phyloP scores from a whole-genome alignment of 148 eudicot genomes.

The Persicaria maculosa region DNA sequence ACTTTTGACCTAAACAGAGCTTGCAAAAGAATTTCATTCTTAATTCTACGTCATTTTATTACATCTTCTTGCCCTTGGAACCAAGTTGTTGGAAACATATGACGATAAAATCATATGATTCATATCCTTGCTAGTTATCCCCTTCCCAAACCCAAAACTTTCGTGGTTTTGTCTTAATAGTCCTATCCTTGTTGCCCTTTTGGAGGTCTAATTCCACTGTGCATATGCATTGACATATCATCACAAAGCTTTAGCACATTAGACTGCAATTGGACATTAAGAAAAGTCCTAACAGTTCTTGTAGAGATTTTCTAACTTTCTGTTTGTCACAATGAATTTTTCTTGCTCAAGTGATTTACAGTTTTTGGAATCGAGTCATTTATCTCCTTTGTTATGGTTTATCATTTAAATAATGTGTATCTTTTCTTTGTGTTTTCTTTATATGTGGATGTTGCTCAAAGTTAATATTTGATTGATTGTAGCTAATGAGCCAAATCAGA shows the following conservation, averaged over 20 bases:
- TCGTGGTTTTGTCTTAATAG: background rate
- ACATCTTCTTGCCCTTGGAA: background rate
- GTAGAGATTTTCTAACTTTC: background rate
- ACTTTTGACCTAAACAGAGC: background rate
- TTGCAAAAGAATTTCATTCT: background rate
- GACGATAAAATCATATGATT: background rate
- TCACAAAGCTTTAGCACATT: background rate
- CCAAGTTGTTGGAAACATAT: background rate
- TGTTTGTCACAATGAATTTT: background rate
- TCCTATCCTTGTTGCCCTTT: background rate
- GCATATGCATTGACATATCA: background rate
- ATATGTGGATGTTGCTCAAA: background rate
- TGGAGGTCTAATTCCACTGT: background rate
- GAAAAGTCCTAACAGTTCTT: background rate
- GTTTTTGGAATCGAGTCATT: background rate
- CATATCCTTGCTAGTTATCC: constrained; percentile 5
- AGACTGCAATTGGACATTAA: background rate
- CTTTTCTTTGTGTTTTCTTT: background rate
- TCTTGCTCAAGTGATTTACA: background rate
- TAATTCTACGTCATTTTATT: background rate
- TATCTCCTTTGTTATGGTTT: background rate
- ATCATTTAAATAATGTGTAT: background rate
- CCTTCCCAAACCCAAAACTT: background rate
- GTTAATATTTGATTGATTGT: constrained; percentile 19
- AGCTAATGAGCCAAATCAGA: constrained; percentile 66